Base-by-base conservation (phyloP, 202 grass and related monocot species). In the Alloteropsis angusta region DNA sequence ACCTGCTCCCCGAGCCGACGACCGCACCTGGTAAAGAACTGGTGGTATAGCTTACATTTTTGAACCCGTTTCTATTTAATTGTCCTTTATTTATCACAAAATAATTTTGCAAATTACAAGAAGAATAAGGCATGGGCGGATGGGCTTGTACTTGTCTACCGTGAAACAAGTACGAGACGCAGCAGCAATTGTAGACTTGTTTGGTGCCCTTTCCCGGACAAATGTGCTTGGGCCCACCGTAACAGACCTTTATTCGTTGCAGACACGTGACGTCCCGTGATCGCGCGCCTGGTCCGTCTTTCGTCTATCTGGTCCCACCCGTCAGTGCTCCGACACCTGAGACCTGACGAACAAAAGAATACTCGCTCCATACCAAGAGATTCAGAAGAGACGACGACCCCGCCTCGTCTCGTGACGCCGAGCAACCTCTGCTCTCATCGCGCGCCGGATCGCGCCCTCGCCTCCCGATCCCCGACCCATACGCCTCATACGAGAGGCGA, bases 401-500 rank as follows among this genome's bases (percentile, higher is more conserved):
- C 79, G 80, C 80, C 72, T 48, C 74, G 55, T 60, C 61, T 13
- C n/a, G 35, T 52, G 61, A 55, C 65, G 28, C 28, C 28, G 15
- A 63, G 75, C 63, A 26, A 26, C 36, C n/a, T 18, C 30, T 25
- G 19, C 32, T 67, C 44, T n/a, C 53, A 4, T 36, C 35, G 3
- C 59, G 1, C 44, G 44, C 45, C 28, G 68, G 68, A 50, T 71
- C 85, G 17, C 85, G 17, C 68, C 75, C 46, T 47, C 76, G 61
- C 62, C 81, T 70, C 63, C 74, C 60, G 19, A 57, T 54, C n/a
- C 30, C 25, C 30, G 3, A 21, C 47, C 30, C 30, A 11, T 45
- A 45, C 72, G 49, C 85, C 50, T 48, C 85, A 16, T 60, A 26
- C 42, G 35, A 37, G 57, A 41, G 39, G 26, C 71, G 8, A 10